Evolutionary conservation across 108 stramenopile species (phyloP), one percentile per base, ranked within the genome.

Genomic region (Cyclotella atomus): DNA sequence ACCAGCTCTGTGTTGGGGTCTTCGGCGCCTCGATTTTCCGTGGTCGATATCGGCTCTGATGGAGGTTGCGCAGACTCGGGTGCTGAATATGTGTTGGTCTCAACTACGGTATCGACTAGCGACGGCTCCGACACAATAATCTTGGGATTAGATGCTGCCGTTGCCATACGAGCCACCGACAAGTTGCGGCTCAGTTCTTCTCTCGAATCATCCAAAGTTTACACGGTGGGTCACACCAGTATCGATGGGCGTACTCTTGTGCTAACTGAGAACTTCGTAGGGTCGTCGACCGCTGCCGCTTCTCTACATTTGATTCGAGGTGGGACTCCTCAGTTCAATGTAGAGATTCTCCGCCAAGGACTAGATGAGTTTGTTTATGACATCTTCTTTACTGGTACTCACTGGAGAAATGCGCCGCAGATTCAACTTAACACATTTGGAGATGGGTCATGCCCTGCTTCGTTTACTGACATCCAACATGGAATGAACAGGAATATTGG

Each of bases 311-410:
- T 70, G 17, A 71, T 85, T 2, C 15, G 38, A 41, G 85, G 79
- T 28, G 79, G 75, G 4, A 38, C 52, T 17, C 88, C 88, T 59
- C 72, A 73, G 17, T 83, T 89, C 34, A 44, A 75, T 46, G 75
- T 83, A 21, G 14, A 64, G 15, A 52, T 72, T 23, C 19, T 76
- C 20, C 69, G 56, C n/a, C 20, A 71, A 16, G 90, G 88, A 0
- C 54, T 71, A 30, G 83, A 90, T 53, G 88, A 89, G 35, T 91
- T 83, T 80, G 75, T 67, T 20, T 93, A 93, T 68, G 89, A 93
- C 55, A 67, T 93, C 15, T 89, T 75, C 72, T 93, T 93, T 76
- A 70, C 73, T 9, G 90, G 85, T 2, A 68, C 82, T 10, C 79
- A 88, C 66, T 86, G 90, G 60, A 73, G 56, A 25, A 77, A 89